phyloP scores from a whole-genome alignment of 208 protist species.

The Leishmania major region DNA sequence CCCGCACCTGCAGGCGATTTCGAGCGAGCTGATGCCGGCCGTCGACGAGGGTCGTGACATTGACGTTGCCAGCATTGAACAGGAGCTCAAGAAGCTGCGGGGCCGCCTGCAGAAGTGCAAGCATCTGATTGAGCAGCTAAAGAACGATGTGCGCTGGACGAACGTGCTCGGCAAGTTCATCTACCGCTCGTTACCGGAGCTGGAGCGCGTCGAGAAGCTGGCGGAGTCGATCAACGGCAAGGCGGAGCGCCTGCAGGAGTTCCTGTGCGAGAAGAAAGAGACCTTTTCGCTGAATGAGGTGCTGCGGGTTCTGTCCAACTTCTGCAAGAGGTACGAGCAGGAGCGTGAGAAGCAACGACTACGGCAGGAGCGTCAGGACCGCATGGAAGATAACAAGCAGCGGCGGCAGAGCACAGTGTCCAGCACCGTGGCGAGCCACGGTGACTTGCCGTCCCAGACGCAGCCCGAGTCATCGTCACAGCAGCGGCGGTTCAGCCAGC shows the following conservation, averaged over 20 bases:
- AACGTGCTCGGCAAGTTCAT: constrained; percentile 73
- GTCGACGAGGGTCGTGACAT: constrained; percentile 56
- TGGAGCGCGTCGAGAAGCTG: constrained; percentile 59
- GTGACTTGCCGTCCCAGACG: not conserved
- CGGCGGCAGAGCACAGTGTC: not conserved
- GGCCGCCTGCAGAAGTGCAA: constrained; percentile 50
- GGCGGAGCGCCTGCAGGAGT: constrained; percentile 49
- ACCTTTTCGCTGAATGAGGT: constrained; percentile 61
- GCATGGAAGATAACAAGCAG: constrained; percentile 10
- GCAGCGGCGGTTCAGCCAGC: not conserved
- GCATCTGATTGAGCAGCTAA: constrained; percentile 46
- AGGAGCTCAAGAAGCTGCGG: constrained; percentile 54
- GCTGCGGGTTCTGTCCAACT: constrained; percentile 52
- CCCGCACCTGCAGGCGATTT: constrained; percentile 45
- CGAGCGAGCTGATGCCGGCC: constrained; percentile 57
- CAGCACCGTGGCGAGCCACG: not conserved
- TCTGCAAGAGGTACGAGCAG: constrained; percentile 66
- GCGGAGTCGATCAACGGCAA: constrained; percentile 45
- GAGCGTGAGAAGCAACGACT: constrained; percentile 42
- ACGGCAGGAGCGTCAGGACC: constrained; percentile 10
- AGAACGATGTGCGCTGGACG: constrained; percentile 59
- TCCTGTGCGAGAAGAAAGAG: constrained; percentile 56
- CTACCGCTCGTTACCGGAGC: constrained; percentile 34
- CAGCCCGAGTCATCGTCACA: not conserved
- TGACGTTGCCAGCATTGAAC: constrained; percentile 54